Conservation (phyloP, 108 stramenopile genomes). For the Ochromonas danica region DNA sequence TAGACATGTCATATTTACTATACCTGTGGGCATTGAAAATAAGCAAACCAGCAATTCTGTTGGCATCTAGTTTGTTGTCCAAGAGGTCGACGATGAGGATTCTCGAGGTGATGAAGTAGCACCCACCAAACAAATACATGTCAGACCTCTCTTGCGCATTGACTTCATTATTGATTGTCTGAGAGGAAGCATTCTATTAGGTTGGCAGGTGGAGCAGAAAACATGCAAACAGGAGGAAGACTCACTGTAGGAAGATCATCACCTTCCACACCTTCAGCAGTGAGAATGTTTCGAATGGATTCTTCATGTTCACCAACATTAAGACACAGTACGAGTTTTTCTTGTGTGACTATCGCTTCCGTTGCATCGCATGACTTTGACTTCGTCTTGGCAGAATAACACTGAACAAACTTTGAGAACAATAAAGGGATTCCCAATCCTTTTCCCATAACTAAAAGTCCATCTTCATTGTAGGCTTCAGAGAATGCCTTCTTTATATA, state of each 20-base stretch:
- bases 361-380: too few species aligned
- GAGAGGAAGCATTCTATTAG: neutral
- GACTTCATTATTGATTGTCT: slow-evolving; percentile 42
- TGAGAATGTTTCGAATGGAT: slow-evolving; percentile 43
- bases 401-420: slow-evolving; percentile 52
- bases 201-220: neutral
- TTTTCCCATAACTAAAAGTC: slow-evolving; percentile 77
- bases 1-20: too few species aligned
- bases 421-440: slow-evolving; percentile 76
- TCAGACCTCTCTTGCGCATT: slow-evolving; percentile 42
- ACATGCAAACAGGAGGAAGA: slow-evolving; percentile 10
- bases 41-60: slow-evolving; percentile 78
- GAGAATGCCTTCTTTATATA: slow-evolving; percentile 54
- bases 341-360: slow-evolving; percentile 36
- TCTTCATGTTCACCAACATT: slow-evolving; percentile 49
- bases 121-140: slow-evolving; percentile 65
- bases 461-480: slow-evolving; percentile 82
- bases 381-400: slow-evolving; percentile 44
- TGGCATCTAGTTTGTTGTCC: slow-evolving; percentile 62
- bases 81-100: slow-evolving; percentile 94
- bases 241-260: slow-evolving; percentile 31
- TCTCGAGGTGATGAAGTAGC: slow-evolving; percentile 81
- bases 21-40: slow-evolving; percentile 82
- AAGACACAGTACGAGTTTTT: slow-evolving; percentile 46
- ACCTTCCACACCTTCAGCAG: slow-evolving; percentile 40